These are phyloP conservation scores for Pseudogymnoascus sp. DNA, from an alignment of 2,329 filamentous ascomycete species.

Conservation along the genomic window DNA sequence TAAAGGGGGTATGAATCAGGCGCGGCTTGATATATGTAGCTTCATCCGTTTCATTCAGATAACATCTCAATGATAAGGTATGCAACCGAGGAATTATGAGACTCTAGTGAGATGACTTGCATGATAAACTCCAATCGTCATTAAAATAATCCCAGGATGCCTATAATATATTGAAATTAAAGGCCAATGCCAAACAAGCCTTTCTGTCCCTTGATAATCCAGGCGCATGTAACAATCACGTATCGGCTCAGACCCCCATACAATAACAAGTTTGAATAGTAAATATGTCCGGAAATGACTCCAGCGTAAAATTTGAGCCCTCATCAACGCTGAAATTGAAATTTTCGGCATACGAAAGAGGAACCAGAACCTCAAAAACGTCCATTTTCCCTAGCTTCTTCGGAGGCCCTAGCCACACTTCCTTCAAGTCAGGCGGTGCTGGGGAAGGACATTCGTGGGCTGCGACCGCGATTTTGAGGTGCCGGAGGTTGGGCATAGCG, in stretches of 20 bases:
- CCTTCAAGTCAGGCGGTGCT: not conserved
- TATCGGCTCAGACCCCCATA: not conserved
- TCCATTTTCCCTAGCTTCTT: not conserved
- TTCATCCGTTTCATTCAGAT: not conserved
- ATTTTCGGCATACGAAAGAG: not conserved
- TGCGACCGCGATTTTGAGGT: conserved; percentile 1
- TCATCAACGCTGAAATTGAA: not conserved
- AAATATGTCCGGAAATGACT: not conserved
- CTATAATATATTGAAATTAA: not conserved
- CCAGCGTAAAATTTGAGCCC: not conserved
- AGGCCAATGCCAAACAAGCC: not conserved
- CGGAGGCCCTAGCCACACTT: conserved; percentile 4
- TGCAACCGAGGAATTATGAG: not conserved
- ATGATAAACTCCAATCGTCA: not conserved
- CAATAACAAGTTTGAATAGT: not conserved
- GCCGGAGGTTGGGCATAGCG: conserved; percentile 4
- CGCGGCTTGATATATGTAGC: not conserved
- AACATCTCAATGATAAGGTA: not conserved
- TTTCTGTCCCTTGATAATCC: not conserved
- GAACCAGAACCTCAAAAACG: conserved; percentile 4
- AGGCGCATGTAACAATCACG: not conserved
- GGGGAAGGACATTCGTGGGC: conserved; percentile 3
- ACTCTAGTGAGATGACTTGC: not conserved
- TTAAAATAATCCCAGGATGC: not conserved
- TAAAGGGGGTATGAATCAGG: not conserved